Base-by-base conservation (phyloP, 257 asterid genomes). In the Primulina eburnea region DNA sequence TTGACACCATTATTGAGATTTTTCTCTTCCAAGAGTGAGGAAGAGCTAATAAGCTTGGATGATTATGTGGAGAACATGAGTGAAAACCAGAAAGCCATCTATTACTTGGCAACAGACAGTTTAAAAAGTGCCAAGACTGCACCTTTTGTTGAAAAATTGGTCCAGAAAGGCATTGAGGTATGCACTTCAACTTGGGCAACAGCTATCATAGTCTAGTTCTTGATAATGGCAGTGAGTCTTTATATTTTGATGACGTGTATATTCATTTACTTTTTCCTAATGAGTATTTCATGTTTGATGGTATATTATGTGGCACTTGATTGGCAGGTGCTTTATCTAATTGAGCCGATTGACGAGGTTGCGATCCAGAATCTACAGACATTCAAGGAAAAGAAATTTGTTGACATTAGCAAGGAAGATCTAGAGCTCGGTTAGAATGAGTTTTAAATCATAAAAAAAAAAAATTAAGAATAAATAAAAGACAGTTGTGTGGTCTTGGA, bases 321-420 rank as follows among this genome's bases (percentile, higher is more conserved):
- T 60, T 52, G 58, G 55, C 83, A 94, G 98, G 98, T 94, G 57
- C 81, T 94, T 60, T 94, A 94, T 79, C 79, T 94, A 6, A 76
- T 94, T 59, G 99, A 94, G 57, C 99, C 99, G 62, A 94, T 94
- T 71, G 99, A 94, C 66, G 99, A 94, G 82, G 92, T 91, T 64
- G 92, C 96, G 4, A 84, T 94, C 77, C 98, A 94, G 85, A 94
- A 94, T 79, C 82, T 94, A 73, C 98, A 91, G 72, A 89, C 98
- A 1, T 91, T 88, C 88, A 94, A 94, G 77, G 98, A 91, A 80
- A 94, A 91, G 81, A 94, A 94, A 72, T 94, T 94, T 64, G 95
- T 91, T 72, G 99, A 94, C 76, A 89, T 94, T 58, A 94, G 99
- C 94, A 94, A 94, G 87, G 99, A 94, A 78, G 99, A 94, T 79